Percentiles rank a stretch among this genome's conserved stretches.
phyloP scores from a whole-genome alignment of 257 asterid genomes.

The Rauvolfia tetraphylla region DNA sequence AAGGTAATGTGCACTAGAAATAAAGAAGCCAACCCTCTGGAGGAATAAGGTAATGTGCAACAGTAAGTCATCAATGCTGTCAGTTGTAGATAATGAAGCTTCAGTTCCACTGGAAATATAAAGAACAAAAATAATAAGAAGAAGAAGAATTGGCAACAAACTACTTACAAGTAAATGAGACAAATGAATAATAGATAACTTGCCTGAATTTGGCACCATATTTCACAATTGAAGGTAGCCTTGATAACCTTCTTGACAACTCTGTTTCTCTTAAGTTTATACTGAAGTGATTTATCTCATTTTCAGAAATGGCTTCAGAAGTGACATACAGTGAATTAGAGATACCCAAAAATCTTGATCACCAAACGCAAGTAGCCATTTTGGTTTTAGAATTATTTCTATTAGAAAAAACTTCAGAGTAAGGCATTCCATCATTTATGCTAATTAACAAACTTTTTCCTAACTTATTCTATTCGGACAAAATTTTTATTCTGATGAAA shows the following conservation, averaged over 20 bases:
- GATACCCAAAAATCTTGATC: background rate
- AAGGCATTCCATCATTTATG: background rate
- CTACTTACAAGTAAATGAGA: constrained; percentile 8
- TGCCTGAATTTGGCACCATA: constrained; percentile 76
- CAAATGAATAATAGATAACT: constrained; percentile 18
- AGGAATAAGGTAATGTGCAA: constrained; percentile 42
- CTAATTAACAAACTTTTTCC: background rate
- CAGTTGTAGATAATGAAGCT: constrained; percentile 49
- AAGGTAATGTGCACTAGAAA: constrained; percentile 8
- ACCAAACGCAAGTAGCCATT: background rate
- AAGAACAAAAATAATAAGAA: constrained; percentile 3
- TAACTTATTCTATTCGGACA: background rate
- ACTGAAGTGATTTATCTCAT: constrained; percentile 50
- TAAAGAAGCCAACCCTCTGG: constrained; percentile 53
- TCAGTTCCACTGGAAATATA: constrained; percentile 64
- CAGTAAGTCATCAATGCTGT: constrained; percentile 39
- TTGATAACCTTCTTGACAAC: constrained; percentile 49
- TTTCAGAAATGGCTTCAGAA: constrained; percentile 57
- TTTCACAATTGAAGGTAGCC: constrained; percentile 54
- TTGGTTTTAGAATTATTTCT: background rate
- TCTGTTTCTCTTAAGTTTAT: constrained; percentile 46
- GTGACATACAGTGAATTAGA: constrained; percentile 21
- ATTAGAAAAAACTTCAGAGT: background rate
- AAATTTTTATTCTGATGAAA: background rate
- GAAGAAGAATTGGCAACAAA: constrained; percentile 4